phyloP scores from a whole-genome alignment of 1,139 yeast genomes.

The Geotrichum fermentans region DNA sequence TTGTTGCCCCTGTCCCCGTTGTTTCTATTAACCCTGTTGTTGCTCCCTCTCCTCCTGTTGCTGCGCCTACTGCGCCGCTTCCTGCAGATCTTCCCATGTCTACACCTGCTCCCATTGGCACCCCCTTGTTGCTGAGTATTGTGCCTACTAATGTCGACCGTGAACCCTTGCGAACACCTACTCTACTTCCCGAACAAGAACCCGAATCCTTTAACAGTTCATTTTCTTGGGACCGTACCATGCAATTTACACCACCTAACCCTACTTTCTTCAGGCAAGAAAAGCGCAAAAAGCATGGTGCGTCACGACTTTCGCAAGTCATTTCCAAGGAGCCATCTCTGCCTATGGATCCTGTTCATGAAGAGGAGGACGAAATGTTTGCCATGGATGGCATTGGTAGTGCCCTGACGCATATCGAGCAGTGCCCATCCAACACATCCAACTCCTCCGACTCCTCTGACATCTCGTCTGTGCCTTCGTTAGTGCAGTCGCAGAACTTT shows the following conservation, averaged over 20 bases:
- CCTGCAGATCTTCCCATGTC: conserved; percentile 25
- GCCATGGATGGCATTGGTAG: conserved; percentile 31
- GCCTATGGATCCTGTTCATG: conserved; percentile 17
- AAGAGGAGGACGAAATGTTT: conserved; percentile 24
- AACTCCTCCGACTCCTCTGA: conserved; percentile 23
- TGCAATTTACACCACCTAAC: conserved; percentile 39
- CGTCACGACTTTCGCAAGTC: conserved; percentile 20
- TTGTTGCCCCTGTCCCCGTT: not conserved
- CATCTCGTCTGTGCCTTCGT: conserved; percentile 32
- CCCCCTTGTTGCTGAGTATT: conserved; percentile 20
- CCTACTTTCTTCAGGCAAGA: conserved; percentile 19
- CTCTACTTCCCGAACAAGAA: conserved; percentile 21
- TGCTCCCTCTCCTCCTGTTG: conserved; percentile 6
- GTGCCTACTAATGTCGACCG: conserved; percentile 36
- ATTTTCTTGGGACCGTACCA: conserved; percentile 35
- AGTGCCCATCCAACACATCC: conserved; percentile 22
- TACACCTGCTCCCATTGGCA: conserved; percentile 10
- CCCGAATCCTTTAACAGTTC: conserved; percentile 14
- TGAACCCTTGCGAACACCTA: conserved; percentile 43
- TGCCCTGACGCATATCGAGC: conserved; percentile 18
- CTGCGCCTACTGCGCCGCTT: conserved; percentile 21
- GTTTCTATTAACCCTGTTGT: not conserved
- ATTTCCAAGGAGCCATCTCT: conserved; percentile 13
- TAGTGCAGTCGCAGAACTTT: conserved; percentile 24
- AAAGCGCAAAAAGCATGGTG: conserved; percentile 19